Percentiles rank a stretch among this genome's conserved stretches.
These are phyloP conservation scores for Leccinellum luteum DNA, from an alignment of 768 basidiomycete species.

Conservation along the genomic window DNA sequence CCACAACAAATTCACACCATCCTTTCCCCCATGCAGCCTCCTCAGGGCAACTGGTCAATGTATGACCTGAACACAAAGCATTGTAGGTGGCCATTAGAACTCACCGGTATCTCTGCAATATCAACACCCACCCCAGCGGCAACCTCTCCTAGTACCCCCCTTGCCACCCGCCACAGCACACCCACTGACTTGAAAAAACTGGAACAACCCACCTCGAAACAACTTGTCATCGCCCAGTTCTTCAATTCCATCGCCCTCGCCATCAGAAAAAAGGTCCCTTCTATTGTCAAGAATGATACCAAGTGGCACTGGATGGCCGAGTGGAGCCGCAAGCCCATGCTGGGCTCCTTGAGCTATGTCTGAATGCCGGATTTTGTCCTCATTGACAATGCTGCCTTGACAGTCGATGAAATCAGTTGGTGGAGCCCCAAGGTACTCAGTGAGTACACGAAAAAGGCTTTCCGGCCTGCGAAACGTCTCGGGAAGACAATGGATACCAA, in stretches of 20 bases:
- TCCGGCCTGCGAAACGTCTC: neutral
- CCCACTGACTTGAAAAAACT: too few relatives aligned
- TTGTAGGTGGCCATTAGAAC: neutral
- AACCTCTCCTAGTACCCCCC: neutral
- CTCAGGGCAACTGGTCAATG: neutral
- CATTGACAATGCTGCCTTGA: neutral
- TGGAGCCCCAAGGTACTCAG: neutral
- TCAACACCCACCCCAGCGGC: neutral
- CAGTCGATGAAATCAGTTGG: neutral
- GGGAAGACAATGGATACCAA: neutral
- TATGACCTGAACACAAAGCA: neutral
- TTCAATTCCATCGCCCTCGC: neutral
- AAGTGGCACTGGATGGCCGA: neutral
- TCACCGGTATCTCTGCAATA: neutral
- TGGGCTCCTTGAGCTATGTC: neutral
- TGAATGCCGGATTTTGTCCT: neutral
- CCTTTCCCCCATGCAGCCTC: neutral
- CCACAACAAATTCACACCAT: neutral
- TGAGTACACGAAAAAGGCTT: neutral
- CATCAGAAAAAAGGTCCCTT: neutral
- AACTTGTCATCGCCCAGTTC: neutral
- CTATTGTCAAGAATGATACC: neutral
- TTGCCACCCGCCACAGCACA: neutral
- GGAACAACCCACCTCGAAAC: neutral
- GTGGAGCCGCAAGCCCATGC: neutral